A percentile compares a stretch with the other conserved stretches of the same genome.
Evolutionary conservation across 805 yeast genomes (phyloP).

Genomic region (Ogataea parapolymorpha): DNA sequence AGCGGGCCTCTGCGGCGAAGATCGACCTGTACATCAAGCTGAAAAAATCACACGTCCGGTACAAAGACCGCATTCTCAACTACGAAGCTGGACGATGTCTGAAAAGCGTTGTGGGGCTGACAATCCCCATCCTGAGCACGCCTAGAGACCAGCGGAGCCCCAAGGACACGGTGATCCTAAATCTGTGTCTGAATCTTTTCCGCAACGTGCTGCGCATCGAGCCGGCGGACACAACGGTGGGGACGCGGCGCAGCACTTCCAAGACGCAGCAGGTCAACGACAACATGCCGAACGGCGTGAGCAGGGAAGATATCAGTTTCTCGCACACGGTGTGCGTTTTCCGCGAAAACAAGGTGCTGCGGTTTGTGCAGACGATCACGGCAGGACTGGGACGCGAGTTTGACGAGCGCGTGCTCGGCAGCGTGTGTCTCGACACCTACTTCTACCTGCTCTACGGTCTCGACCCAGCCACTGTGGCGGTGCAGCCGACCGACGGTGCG

Average conservation of each 20-base stretch:
- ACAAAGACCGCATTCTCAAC: slow-evolving; percentile 65
- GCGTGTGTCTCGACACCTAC: slow-evolving; percentile 65
- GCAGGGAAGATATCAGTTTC: slow-evolving; percentile 64
- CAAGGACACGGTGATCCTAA: slow-evolving; percentile 69
- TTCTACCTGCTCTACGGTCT: slow-evolving; percentile 61
- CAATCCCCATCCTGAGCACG: slow-evolving; percentile 55
- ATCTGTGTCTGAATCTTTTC: slow-evolving; percentile 68
- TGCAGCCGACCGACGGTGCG: background rate
- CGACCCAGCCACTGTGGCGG: slow-evolving; percentile 32
- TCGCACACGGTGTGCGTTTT: slow-evolving; percentile 56
- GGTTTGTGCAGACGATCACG: slow-evolving; percentile 66
- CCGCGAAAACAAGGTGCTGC: slow-evolving; percentile 68
- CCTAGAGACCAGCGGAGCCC: slow-evolving; percentile 55
- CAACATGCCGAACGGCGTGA: slow-evolving; percentile 55
- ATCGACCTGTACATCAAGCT: slow-evolving; percentile 55
- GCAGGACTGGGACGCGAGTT: slow-evolving; percentile 64
- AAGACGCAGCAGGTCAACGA: slow-evolving; percentile 27
- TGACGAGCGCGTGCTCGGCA: slow-evolving; percentile 57
- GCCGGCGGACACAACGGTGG: slow-evolving; percentile 56
- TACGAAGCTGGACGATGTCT: slow-evolving; percentile 60
- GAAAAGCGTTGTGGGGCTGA: slow-evolving; percentile 65
- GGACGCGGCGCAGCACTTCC: slow-evolving; percentile 38
- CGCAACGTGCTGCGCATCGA: slow-evolving; percentile 78
- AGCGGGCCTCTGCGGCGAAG: slow-evolving; percentile 57
- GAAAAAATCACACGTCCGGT: slow-evolving; percentile 61